Evolutionary conservation across 1,284 basidiomycete species (phyloP), one percentile per base, ranked within the genome.

Genomic region (Boletus semigastroideus): DNA sequence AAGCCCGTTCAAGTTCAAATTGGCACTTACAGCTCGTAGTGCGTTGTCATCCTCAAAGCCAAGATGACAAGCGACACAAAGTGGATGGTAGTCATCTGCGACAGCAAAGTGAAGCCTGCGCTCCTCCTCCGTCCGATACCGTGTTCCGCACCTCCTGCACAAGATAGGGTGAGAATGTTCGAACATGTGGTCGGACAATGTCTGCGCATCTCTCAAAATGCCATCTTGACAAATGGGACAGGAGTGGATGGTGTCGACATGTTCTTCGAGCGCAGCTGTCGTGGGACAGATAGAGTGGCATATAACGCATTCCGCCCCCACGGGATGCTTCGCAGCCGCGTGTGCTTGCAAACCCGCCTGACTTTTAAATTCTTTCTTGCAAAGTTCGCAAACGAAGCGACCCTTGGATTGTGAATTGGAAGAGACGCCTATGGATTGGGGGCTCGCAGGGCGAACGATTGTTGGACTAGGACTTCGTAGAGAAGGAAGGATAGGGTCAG

Each of bases 41-140:
- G 44, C 51, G 3, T 47, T 41, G 38, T 68, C 65, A 25, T 68
- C 62, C 42, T 68, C 65, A 27, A 71, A 62, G 22, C 68, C 67
- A 4, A 58, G 46, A 28, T 8, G 25, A 42, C 69, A 71, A 49
- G 42, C 20, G 34, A 36, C 20, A 43, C 68, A 68, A 38, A 59
- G 48, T 1, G 68, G 66, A 46, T 68, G 66, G 36, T 53, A 1
- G 30, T 61, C 65, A 41, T 62, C 57, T 31, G 56, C 37, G n/a
- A 56, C 49, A 25, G 54, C 45, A 12, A 70, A 68, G 44, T 67
- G 65, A 51, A 62, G 44, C 10, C 14, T 38, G 20, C 46, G 60
- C 14, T 65, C 67, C 22, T 60, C 66, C 45, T 69, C 67, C 20
- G 69, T 70, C 47, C 25, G 55, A 44, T 67, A 66, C 42, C 53